phyloP scores from a whole-genome alignment of 805 yeast genomes.

The Candida germanica region DNA sequence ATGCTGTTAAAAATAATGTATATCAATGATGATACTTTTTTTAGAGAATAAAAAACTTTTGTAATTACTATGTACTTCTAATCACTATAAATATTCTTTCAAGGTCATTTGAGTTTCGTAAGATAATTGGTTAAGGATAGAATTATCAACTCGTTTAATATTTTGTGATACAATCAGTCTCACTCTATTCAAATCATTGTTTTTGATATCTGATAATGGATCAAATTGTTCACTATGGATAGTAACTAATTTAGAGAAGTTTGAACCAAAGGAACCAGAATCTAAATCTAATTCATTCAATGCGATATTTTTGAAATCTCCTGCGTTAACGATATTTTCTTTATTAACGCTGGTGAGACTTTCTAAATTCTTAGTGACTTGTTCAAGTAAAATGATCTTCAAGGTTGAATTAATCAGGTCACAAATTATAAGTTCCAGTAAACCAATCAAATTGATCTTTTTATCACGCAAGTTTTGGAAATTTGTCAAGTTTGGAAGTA shows the following conservation, averaged over 20 bases:
- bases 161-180: conserved; percentile 23
- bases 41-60: no score
- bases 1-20: no score
- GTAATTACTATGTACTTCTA: conserved; percentile 9
- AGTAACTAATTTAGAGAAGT: conserved; percentile 69
- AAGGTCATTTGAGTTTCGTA: conserved; percentile 15
- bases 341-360: conserved; percentile 26
- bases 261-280: conserved; percentile 76
- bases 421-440: conserved; percentile 40
- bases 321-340: conserved; percentile 1
- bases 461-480: conserved; percentile 53
- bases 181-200: conserved; percentile 30
- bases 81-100: conserved; percentile 3
- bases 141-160: conserved; percentile 25
- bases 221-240: conserved; percentile 63
- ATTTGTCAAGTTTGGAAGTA: conserved; percentile 50
- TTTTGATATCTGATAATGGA: conserved; percentile 57
- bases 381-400: conserved; percentile 29
- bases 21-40: no score
- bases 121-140: conserved; percentile 26
- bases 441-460: conserved; percentile 51
- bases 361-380: conserved; percentile 27
- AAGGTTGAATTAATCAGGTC: conserved; percentile 21
- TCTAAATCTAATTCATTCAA: conserved; percentile 58
- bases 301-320: conserved; percentile 20